Conservation (phyloP, 345 rosid species). For the Citrus inodora region DNA sequence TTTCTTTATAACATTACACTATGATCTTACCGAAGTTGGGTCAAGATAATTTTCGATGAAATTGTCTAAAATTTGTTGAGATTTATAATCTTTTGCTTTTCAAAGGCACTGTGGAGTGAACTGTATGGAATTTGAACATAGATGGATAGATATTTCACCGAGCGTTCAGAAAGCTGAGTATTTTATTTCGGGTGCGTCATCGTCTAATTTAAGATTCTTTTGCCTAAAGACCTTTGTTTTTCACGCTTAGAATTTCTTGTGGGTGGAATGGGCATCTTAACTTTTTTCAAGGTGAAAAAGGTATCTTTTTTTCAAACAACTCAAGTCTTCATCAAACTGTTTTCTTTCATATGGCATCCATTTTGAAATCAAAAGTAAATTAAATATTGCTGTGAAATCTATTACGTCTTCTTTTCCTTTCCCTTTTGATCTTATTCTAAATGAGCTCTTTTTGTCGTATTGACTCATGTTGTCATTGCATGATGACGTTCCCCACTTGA, state of each 20-base stretch:
- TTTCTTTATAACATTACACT: too few species aligned
- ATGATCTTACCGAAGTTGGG: too few species aligned
- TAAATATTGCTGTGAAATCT: not conserved
- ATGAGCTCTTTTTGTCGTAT: slow-evolving; percentile 12
- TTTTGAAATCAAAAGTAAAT: not conserved
- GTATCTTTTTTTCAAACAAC: not conserved
- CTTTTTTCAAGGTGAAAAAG: not conserved
- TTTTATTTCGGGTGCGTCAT: not conserved
- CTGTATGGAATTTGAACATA: not conserved
- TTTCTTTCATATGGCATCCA: not conserved
- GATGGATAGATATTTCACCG: not conserved
- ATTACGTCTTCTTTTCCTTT: not conserved
- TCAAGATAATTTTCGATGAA: too few species aligned
- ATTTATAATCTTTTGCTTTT: too few species aligned
- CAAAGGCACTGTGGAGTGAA: not conserved
- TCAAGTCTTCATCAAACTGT: not conserved
- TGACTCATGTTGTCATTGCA: not conserved
- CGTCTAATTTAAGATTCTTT: too few species aligned
- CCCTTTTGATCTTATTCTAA: slow-evolving; percentile 2
- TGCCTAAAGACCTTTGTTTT: not conserved
- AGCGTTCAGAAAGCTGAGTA: not conserved
- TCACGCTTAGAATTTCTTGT: not conserved
- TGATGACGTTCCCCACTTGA: slow-evolving; percentile 18
- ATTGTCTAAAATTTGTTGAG: too few species aligned
- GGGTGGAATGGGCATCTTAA: slow-evolving; percentile 5